Evolutionary conservation across 306 rosid species (phyloP), one percentile per base, ranked within the genome.

Genomic region (Cicer bijugum): DNA sequence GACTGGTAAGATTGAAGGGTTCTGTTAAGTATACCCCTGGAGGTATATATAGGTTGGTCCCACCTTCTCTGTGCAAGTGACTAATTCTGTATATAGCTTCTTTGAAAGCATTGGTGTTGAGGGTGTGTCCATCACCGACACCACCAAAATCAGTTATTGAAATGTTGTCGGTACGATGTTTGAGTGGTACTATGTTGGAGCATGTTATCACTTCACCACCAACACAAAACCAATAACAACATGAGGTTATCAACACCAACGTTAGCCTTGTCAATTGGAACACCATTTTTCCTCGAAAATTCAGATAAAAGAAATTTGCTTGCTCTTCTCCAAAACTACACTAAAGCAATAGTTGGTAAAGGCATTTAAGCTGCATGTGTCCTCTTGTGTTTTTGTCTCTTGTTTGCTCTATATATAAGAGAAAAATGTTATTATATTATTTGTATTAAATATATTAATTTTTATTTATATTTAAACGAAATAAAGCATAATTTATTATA

Each of bases 1-100:
- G 88, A 75, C 90, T 89, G 2, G 98, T 90, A 81, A 93, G 96
- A 42, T 90, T 90, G 59, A 93, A 90, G 79, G 86, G 88, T 33
- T 75, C 93, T 0, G 98, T 89, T 79, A 90, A 74, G 87, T 83
- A 93, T 0, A 87, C 96, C 47, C 98, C 97, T 0, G 93, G 82
- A 77, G 98, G 98, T 4, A 93, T 57, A 48, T 87, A 89, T 47
- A 93, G 98, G 9, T 85, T 83, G 56, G 97, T 83, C 50, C 98
- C 97, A 2, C 96, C 96, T 57, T 76, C 66, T 52, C 91, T 79
- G 17, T 66, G 43, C 81, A 87, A 71, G 53, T 84, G 93, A 15
- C 75, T 76, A 75, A 92, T 83, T 84, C 86, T 89, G 74, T 78
- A 89, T 4, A 92, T 78, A 40, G 98, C 97, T 53, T 78, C 88